Base-by-base conservation (phyloP, 208 protist genomes). In the Leishmania martiniquensis region DNA sequence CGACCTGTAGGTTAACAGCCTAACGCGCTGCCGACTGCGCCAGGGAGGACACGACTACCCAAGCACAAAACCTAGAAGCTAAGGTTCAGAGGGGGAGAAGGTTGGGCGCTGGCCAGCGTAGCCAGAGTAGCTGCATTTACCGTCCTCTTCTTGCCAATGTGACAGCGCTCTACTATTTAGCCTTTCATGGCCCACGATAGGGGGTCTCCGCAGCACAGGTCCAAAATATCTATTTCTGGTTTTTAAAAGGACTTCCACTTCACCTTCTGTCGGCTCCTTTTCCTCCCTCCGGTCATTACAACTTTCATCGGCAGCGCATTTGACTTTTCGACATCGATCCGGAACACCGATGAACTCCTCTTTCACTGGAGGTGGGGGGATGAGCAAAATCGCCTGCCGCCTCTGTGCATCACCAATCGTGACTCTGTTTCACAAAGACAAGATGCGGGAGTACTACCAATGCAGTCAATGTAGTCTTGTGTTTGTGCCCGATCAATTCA, bases 1-100 rank as follows among this genome's bases (percentile, higher is more conserved):
- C 93, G 93, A 97, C 93, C 93, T 97, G 94, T 97, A 97, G 94
- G 94, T 97, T 97, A 97, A 97, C 94, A 97, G 94, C 94, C 94
- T 97, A 97, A 97, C 94, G 92, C 94, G 94, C 94, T 97, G 92
- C 94, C 94, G 94, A 97, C 92, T 97, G 94, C 94, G 94, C 92
- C 94, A 97, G 87, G 94, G 92, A 97, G 94, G 94, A 97, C 72
- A 0, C 15, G 0, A 0, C 47, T 42, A 13, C 20, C 0, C 3
- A 0, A 20, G n/a, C n/a, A n/a, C n/a, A n/a, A n/a, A n/a, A n/a
- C n/a, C n/a, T n/a, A n/a, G n/a, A n/a, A n/a, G n/a, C n/a, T n/a
- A n/a, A n/a, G n/a, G n/a, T n/a, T n/a, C n/a, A n/a, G n/a, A n/a
- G n/a, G n/a, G n/a, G n/a, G n/a, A n/a, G n/a, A n/a, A n/a, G n/a